Base-by-base conservation (phyloP, 2,329 filamentous ascomycete species). In the Apiospora malaysiana region DNA sequence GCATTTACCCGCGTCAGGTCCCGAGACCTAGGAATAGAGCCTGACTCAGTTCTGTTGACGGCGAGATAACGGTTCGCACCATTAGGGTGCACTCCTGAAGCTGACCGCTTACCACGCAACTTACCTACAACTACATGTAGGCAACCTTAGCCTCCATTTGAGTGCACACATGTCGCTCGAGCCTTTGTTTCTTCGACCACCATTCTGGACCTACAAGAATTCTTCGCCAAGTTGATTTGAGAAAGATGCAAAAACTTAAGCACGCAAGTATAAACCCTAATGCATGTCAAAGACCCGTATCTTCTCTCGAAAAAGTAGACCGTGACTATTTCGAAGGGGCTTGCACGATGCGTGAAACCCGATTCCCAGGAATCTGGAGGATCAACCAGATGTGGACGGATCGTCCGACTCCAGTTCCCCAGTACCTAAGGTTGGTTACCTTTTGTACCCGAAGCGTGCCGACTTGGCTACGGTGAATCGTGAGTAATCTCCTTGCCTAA, bases 351-450 rank as follows among this genome's bases (percentile, higher is more conserved):
- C 10, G 27, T 3, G 21, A 59, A 59, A 9, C 27, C 51, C 32
- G 6, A 32, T 32, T 32, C 32, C 32, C 25, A 59, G 25, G 51
- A 59, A 59, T 8, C 51, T 21, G 25, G 51, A 59, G 51, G 25
- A 59, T 59, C 51, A 59, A 59, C 47, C n/a, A 49, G 47, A 18
- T 49, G 47, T 51, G 47, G 47, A 51, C 25, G 47, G 47, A 51
- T 51, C 47, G 25, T 23, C 47, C 25, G 47, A 51, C 23, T 25
- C 23, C 23, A 51, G 23, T 14, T 32, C 32, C 6, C 32, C 32
- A 32, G 32, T 6, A 32, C 32, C n/a, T n/a, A n/a, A n/a, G n/a
- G n/a, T n/a, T n/a, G n/a, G n/a, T n/a, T 45, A 45, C 42, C 40
- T 45, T 14, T 43, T 43, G 14, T 9, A n/a, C 12, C 47, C 47